Percentiles rank a stretch among this genome's conserved stretches.
Conservation (phyloP, 495 filamentous ascomycete species). For the Tuber microsphaerosporum region DNA sequence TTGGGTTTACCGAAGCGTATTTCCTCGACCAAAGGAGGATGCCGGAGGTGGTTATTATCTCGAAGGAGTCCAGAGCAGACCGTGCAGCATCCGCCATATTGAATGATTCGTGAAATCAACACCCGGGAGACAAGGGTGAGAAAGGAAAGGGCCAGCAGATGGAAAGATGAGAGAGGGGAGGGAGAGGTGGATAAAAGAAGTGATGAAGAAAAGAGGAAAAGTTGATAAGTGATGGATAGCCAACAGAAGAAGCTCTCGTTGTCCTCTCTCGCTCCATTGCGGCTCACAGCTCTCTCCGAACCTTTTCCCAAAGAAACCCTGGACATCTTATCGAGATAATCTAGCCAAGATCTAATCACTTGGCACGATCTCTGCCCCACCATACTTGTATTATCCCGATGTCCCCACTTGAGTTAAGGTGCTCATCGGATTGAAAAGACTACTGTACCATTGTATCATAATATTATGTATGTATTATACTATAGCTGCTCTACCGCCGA, state of each 20-base stretch:
- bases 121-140: background rate
- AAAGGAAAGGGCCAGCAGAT: background rate
- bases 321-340: background rate
- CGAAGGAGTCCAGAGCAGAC: conserved; percentile 70
- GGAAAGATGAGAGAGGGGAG: background rate
- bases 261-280: background rate
- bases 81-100: conserved; percentile 33
- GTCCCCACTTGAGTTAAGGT: too few relatives aligned
- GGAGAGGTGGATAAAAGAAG: background rate
- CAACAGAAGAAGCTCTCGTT: conserved; percentile 4
- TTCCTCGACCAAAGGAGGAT: conserved; percentile 93
- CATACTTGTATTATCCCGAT: too few relatives aligned
- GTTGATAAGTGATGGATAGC: background rate
- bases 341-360: background rate
- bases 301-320: background rate
- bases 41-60: conserved; percentile 89
- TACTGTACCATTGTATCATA: too few relatives aligned
- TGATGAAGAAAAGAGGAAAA: background rate
- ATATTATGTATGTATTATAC: too few relatives aligned
- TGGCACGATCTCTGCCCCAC: background rate
- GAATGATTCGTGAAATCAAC: background rate
- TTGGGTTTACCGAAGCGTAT: conserved; percentile 69
- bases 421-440: too few relatives aligned
- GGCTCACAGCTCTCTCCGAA: background rate
- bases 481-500: too few relatives aligned